phyloP scores from a whole-genome alignment of 495 filamentous ascomycete genomes.

The Neurospora sp. region DNA sequence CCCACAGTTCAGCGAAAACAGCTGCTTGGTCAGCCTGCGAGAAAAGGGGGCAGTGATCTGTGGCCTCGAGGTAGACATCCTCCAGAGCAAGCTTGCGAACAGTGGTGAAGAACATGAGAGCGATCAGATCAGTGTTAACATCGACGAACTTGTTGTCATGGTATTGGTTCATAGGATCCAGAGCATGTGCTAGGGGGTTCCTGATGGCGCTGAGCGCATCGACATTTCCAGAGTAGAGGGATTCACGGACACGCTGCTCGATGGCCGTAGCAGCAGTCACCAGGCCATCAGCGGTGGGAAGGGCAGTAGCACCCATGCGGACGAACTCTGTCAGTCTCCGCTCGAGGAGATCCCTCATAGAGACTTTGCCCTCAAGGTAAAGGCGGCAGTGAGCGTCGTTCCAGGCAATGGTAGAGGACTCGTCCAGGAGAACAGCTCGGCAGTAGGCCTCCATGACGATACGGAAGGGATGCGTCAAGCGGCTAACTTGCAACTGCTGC shows the following conservation, averaged over 20 bases:
- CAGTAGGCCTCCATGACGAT: slow-evolving; percentile 10
- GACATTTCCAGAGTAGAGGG: slow-evolving; percentile 7
- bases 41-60: slow-evolving; percentile 19
- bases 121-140: slow-evolving; percentile 13
- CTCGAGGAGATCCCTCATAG: slow-evolving; percentile 7
- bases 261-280: not conserved
- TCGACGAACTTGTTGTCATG: slow-evolving; percentile 11
- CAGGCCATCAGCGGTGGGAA: slow-evolving; percentile 3
- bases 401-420: slow-evolving; percentile 7
- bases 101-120: slow-evolving; percentile 14
- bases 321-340: slow-evolving; percentile 5
- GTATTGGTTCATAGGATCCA: slow-evolving; percentile 3
- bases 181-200: slow-evolving; percentile 5
- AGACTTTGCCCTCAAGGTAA: slow-evolving; percentile 6
- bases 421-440: slow-evolving; percentile 5
- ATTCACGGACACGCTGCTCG: slow-evolving; percentile 1
- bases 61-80: slow-evolving; percentile 18
- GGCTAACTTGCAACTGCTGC: slow-evolving; percentile 9
- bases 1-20: slow-evolving; percentile 21
- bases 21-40: slow-evolving; percentile 20
- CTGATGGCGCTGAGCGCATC: slow-evolving; percentile 4
- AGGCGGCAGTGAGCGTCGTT: slow-evolving; percentile 10
- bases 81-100: slow-evolving; percentile 15
- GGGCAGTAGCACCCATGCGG: not conserved
- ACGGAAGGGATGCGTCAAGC: slow-evolving; percentile 6